phyloP scores from a whole-genome alignment of 106 monocot genomes.

The Iris macrosiphon region DNA sequence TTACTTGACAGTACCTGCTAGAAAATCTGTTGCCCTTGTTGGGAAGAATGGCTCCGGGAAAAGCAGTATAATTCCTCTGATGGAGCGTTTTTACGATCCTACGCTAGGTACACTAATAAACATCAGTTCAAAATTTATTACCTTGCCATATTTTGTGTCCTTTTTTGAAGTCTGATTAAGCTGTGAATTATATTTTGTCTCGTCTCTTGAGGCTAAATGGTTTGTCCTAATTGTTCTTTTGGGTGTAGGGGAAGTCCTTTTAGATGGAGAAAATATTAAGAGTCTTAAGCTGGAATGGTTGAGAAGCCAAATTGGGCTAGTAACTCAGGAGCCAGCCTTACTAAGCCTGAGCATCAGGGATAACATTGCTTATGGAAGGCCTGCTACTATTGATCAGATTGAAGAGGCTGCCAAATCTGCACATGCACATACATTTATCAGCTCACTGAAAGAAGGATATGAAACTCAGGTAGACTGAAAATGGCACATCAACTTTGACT shows the following conservation, averaged over 20 bases:
- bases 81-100: slow-evolving; percentile 98
- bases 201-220: background rate
- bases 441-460: slow-evolving; percentile 82
- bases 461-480: slow-evolving; percentile 57
- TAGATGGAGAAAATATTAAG: slow-evolving; percentile 98
- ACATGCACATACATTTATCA: slow-evolving; percentile 89
- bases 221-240: slow-evolving; percentile 2
- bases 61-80: slow-evolving; percentile 98
- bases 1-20: slow-evolving; percentile 85
- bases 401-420: slow-evolving; percentile 98
- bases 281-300: slow-evolving; percentile 88
- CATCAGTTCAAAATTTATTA: slow-evolving; percentile 6
- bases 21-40: slow-evolving; percentile 97
- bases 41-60: slow-evolving; percentile 98
- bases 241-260: slow-evolving; percentile 85
- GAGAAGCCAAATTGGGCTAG: slow-evolving; percentile 96
- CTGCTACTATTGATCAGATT: slow-evolving; percentile 82
- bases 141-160: background rate
- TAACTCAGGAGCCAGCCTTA: slow-evolving; percentile 93
- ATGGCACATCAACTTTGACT: background rate
- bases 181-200: background rate
- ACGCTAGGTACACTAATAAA: slow-evolving; percentile 63
- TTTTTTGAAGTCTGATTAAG: background rate
- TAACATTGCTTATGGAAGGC: slow-evolving; percentile 89
- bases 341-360: slow-evolving; percentile 91